A percentile compares a stretch with the other conserved stretches of the same genome.
These are phyloP conservation scores for Stemphylium beticola DNA, from an alignment of 2,329 filamentous ascomycete species.

Conservation along the genomic window DNA sequence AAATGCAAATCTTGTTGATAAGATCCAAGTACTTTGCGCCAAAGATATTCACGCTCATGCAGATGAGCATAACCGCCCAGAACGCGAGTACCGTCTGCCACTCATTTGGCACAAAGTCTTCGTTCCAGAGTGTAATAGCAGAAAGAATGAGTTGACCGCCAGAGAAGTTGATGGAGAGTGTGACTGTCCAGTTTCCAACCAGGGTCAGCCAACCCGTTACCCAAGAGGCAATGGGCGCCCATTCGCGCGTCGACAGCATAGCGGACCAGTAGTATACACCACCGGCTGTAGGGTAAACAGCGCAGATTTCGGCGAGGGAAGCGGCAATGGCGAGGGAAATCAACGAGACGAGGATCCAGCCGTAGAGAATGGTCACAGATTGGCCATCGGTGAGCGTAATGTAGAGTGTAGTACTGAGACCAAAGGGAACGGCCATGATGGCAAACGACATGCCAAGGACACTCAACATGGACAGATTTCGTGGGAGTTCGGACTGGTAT, in stretches of 20 bases:
- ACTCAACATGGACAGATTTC: constrained; percentile 72
- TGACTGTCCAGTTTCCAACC: constrained; percentile 76
- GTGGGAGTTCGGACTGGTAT: constrained; percentile 70
- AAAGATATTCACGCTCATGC: constrained; percentile 70
- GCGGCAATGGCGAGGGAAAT: constrained; percentile 72
- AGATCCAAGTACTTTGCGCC: constrained; percentile 67
- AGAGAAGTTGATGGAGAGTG: constrained; percentile 69
- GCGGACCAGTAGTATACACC: constrained; percentile 76
- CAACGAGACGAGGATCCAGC: constrained; percentile 69
- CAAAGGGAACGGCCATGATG: constrained; percentile 76
- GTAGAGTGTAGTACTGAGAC: constrained; percentile 71
- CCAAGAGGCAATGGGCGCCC: constrained; percentile 71
- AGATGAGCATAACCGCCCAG: constrained; percentile 72
- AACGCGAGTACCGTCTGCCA: constrained; percentile 76
- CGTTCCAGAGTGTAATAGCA: constrained; percentile 73
- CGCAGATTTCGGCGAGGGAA: constrained; percentile 77
- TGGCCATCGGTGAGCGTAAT: constrained; percentile 73
- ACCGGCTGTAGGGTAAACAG: constrained; percentile 75
- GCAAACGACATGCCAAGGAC: constrained; percentile 74
- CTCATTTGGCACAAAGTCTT: constrained; percentile 69
- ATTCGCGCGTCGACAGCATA: constrained; percentile 69
- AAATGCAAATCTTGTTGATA: constrained; percentile 76
- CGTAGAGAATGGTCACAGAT: constrained; percentile 72
- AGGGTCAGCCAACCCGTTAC: constrained; percentile 75
- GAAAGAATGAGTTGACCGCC: constrained; percentile 69